Evolutionary conservation across 2,329 filamentous ascomycete genomes (phyloP).

Genomic region (Xylaria digitata): DNA sequence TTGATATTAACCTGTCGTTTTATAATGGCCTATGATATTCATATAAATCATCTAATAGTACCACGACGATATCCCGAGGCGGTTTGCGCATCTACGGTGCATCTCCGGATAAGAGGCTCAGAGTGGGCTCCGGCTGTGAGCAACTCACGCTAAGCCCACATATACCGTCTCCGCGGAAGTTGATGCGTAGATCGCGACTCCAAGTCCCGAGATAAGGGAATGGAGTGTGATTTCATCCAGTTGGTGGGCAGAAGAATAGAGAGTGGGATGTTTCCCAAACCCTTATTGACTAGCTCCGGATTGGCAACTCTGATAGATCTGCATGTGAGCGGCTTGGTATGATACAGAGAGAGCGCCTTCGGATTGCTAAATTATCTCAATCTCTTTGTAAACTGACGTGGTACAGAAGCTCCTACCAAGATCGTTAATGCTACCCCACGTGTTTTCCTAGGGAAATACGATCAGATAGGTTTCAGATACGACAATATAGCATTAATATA

Average conservation of each 20-base stretch:
- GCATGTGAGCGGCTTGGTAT: slow-evolving; percentile 2
- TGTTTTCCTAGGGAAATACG: neutral
- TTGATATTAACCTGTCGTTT: slow-evolving; percentile 19
- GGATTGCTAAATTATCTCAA: slow-evolving; percentile 6
- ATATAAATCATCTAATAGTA: slow-evolving; percentile 5
- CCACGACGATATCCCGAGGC: slow-evolving; percentile 4
- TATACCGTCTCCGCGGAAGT: slow-evolving; percentile 37
- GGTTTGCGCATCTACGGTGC: slow-evolving; percentile 38
- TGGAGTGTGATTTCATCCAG: neutral
- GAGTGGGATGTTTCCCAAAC: slow-evolving; percentile 22
- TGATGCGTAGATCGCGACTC: slow-evolving; percentile 25
- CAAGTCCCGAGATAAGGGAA: slow-evolving; percentile 30
- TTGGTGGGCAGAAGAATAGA: slow-evolving; percentile 11
- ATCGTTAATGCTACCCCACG: neutral
- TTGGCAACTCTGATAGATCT: slow-evolving; percentile 5
- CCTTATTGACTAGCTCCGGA: neutral
- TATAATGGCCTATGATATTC: slow-evolving; percentile 18
- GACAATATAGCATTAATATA: neutral
- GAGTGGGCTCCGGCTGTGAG: slow-evolving; percentile 24
- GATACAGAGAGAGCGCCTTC: neutral
- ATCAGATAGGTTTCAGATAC: neutral
- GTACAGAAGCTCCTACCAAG: neutral
- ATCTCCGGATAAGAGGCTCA: slow-evolving; percentile 38
- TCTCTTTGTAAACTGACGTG: slow-evolving; percentile 2
- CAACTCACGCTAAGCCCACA: slow-evolving; percentile 23